These are phyloP conservation scores for Mortierella alpina DNA, from an alignment of 192 early-diverging fungal species.

Conservation along the genomic window DNA sequence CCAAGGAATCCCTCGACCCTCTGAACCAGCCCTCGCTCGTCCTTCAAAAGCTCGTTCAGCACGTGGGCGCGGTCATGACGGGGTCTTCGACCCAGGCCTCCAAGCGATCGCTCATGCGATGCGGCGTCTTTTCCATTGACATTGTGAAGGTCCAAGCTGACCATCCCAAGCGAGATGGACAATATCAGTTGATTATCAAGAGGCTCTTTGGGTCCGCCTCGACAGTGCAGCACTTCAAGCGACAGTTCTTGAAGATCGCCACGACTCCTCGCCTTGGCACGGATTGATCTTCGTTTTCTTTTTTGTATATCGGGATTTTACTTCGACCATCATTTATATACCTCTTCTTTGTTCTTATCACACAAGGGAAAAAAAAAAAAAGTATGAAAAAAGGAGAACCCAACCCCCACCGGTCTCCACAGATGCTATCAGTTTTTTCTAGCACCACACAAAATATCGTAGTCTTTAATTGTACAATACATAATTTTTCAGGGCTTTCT, in stretches of 20 bases:
- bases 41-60: slow-evolving; percentile 25
- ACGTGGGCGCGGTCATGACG: slow-evolving; percentile 32
- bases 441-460: too few species aligned
- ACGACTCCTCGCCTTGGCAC: not conserved
- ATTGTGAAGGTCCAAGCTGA: slow-evolving; percentile 12
- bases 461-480: too few species aligned
- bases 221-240: slow-evolving; percentile 39
- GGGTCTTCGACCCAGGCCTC: slow-evolving; percentile 13
- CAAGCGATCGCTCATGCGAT: not conserved
- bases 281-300: not conserved
- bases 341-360: too few species aligned
- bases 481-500: too few species aligned
- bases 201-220: slow-evolving; percentile 39
- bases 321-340: too few species aligned
- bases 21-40: not conserved
- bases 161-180: not conserved
- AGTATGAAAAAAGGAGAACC: too few species aligned
- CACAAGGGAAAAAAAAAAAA: too few species aligned
- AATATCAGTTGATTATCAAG: slow-evolving; percentile 28
- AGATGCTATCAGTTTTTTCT: too few species aligned
- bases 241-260: slow-evolving; percentile 20
- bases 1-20: not conserved
- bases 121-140: slow-evolving; percentile 47
- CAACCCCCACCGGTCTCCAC: too few species aligned
- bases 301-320: not conserved